A percentile compares a stretch with the other conserved stretches of the same genome.
phyloP scores from a whole-genome alignment of 2,329 filamentous ascomycete genomes.

The Ophiocordyceps camponoti-leonardi region DNA sequence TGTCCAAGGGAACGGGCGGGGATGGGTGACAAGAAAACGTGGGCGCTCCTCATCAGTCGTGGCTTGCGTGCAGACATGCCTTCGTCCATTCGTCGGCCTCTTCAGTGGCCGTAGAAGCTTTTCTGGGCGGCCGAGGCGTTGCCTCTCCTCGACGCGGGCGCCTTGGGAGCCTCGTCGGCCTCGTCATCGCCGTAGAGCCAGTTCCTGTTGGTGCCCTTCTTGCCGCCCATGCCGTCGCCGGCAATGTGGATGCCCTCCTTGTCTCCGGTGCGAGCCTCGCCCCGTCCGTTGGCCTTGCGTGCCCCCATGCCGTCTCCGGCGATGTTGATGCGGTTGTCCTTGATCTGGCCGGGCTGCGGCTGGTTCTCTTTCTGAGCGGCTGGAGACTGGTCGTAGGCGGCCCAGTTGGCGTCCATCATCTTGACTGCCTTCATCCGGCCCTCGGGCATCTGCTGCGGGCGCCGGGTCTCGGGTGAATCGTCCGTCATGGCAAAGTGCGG shows the following conservation, averaged over 20 bases:
- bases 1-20: background rate
- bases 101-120: constrained; percentile 30
- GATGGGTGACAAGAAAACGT: background rate
- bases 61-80: constrained; percentile 14
- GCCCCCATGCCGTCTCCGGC: constrained; percentile 52
- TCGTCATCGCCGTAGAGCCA: constrained; percentile 42
- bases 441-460: constrained; percentile 29
- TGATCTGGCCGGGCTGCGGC: constrained; percentile 26
- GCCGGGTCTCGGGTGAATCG: constrained; percentile 32
- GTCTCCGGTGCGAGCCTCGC: constrained; percentile 33
- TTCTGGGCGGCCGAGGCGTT: constrained; percentile 6
- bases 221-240: constrained; percentile 49
- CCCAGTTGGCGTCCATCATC: constrained; percentile 54
- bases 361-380: constrained; percentile 32
- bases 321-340: constrained; percentile 24
- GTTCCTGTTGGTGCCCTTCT: constrained; percentile 30
- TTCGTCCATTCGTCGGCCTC: constrained; percentile 5
- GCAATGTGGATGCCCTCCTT: constrained; percentile 24
- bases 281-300: constrained; percentile 31
- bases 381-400: constrained; percentile 36
- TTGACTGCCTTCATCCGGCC: constrained; percentile 53
- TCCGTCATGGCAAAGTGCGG: constrained; percentile 65
- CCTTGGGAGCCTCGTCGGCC: constrained; percentile 12
- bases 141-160: constrained; percentile 15
- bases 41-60: constrained; percentile 13